Evolutionary conservation across 176 grass and related monocot species (phyloP).

Genomic region (Oryza brachyantha): DNA sequence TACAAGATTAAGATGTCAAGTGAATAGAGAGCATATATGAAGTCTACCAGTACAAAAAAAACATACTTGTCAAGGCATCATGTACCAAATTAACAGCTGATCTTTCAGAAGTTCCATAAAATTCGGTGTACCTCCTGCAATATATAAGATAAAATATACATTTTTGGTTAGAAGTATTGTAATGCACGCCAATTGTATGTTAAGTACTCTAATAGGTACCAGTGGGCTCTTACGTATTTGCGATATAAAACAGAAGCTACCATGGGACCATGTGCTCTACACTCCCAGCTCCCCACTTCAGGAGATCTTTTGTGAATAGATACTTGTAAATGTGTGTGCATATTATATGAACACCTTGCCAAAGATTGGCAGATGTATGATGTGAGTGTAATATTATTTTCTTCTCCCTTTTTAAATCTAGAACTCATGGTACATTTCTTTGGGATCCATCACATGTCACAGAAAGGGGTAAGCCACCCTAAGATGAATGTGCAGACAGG

Average conservation of each 20-base stretch:
- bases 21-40: neutral
- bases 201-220: neutral
- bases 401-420: too few relatives aligned
- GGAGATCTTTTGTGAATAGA: neutral
- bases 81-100: conserved; percentile 85
- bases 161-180: conserved; percentile 17
- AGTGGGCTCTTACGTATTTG: neutral
- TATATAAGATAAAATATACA: conserved; percentile 35
- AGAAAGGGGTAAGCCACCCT: neutral
- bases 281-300: neutral
- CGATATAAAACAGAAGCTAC: neutral
- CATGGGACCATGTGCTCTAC: neutral
- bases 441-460: neutral
- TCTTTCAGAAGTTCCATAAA: conserved; percentile 94
- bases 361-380: neutral
- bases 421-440: neutral
- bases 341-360: neutral
- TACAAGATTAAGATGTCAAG: conserved; percentile 20
- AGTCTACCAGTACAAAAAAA: neutral
- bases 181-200: neutral
- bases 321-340: neutral
- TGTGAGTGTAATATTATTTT: too few relatives aligned
- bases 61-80: conserved; percentile 95
- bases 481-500: conserved; percentile 22
- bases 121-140: conserved; percentile 91